Evolutionary conservation across 306 rosid genomes (phyloP), one percentile per base, ranked within the genome.

Genomic region (Cucumis melo): DNA sequence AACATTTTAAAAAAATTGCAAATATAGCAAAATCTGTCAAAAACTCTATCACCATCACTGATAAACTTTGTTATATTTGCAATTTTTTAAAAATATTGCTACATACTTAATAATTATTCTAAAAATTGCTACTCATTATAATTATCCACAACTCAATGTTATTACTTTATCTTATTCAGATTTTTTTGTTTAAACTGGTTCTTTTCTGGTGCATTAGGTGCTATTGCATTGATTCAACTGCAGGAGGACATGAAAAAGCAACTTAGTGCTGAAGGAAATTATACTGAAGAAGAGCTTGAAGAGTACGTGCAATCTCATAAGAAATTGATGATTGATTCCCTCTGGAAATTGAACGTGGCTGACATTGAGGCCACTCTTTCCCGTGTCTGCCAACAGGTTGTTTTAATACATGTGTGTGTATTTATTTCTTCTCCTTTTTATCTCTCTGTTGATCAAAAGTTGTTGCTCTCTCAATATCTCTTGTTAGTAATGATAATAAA

Each of bases 241-340:
- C 98, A 94, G 86, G 98, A 94, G 85, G 98, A 94, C 86, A 87
- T 94, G 96, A 94, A 90, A 84, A 94, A 85, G 81, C 98, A 94
- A 82, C 95, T 94, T 50, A 94, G 78, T 84, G 83, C 89, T 39
- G 96, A 94, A 89, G 95, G 97, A 84, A 82, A 91, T 83, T 94
- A 89, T 83, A 89, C 98, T 36, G 98, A 94, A 79, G 93, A 84
- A 81, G 96, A 91, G 84, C 96, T 94, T 55, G 97, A 94, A 86
- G 91, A 79, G 71, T 94, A 90, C 83, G 82, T 94, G 91, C 93
- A 87, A 77, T 78, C 95, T 62, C 90, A 94, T 83, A 94, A 94
- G 85, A 90, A 90, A 70, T 34, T 91, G 87, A 94, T 94, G 98
- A 89, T 84, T 46, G 97, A 94, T 87, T 94, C 98, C 75, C 86